Conservation (phyloP, 2,329 filamentous ascomycete species). For the Metarhizium anisopliae region DNA sequence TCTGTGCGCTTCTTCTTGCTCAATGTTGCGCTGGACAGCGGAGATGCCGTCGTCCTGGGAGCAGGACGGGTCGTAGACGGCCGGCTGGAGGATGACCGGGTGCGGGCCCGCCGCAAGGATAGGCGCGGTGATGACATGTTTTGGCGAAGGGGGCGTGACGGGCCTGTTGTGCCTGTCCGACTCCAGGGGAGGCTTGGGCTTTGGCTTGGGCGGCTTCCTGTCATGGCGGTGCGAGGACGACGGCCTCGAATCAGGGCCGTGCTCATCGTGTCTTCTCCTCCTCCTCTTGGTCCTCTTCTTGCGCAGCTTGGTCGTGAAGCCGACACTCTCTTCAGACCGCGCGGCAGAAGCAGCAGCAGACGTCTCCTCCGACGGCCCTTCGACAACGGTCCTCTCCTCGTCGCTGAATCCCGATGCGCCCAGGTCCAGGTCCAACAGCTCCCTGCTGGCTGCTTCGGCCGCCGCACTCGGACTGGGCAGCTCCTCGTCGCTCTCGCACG, state of each 20-base stretch:
- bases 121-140: slow-evolving; percentile 37
- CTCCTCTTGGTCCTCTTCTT: slow-evolving; percentile 30
- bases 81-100: slow-evolving; percentile 47
- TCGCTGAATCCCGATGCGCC: slow-evolving; percentile 29
- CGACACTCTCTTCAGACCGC: slow-evolving; percentile 19
- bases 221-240: slow-evolving; percentile 7
- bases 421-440: slow-evolving; percentile 32
- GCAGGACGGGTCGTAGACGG: slow-evolving; percentile 42
- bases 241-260: slow-evolving; percentile 10
- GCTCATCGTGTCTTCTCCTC: slow-evolving; percentile 23
- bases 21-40: slow-evolving; percentile 48
- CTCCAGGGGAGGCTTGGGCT: slow-evolving; percentile 15
- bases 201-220: slow-evolving; percentile 16
- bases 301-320: slow-evolving; percentile 40
- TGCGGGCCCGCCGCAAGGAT: slow-evolving; percentile 39
- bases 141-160: slow-evolving; percentile 20
- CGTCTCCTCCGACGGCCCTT: slow-evolving; percentile 22
- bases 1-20: slow-evolving; percentile 46
- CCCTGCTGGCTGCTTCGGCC: slow-evolving; percentile 41
- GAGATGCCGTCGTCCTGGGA: slow-evolving; percentile 37
- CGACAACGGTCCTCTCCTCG: slow-evolving; percentile 21
- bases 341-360: slow-evolving; percentile 16
- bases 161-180: slow-evolving; percentile 17
- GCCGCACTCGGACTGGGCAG: slow-evolving; percentile 43
- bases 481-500: slow-evolving; percentile 25